Evolutionary conservation across 345 rosid species (phyloP), one percentile per base, ranked within the genome.

Genomic region (Cardamine resedifolia): DNA sequence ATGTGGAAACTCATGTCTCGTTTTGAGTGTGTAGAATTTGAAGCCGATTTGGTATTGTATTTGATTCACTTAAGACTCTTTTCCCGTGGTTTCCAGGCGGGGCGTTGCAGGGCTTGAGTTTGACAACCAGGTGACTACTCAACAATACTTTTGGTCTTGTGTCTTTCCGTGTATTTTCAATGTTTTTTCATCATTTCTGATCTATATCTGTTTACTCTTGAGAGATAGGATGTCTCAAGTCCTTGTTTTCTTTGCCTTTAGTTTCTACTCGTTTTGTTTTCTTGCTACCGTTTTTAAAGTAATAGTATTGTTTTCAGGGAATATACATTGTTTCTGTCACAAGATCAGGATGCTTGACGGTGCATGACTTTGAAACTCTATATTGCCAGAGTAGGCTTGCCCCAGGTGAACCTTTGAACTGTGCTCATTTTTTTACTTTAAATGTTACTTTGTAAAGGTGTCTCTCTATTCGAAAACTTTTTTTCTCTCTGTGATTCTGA

Each of bases 311-410:
- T 55, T 76, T 79, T 60, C 87, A 91, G 96, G 99, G 99, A 77
- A 72, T 90, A 73, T 91, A 90, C 74, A 47, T 90, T 72, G 97
- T 78, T 21, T 87, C 97, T 12, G 97, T 84, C 21, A 88, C 96
- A 31, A 86, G 81, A 81, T 74, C 89, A 1, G 93, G 97, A 58
- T 91, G 99, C 85, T 73, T 91, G 77, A 88, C 83, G 4, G 89
- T 95, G 15, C 93, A 91, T 85, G 97, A 91, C 71, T 91, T 88
- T 84, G 97, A 95, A 70, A 38, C 88, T 61, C 82, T 95, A 28
- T 90, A 85, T 71, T 83, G 91, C 77, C 85, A 83, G 30, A 76
- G 85, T 66, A 78, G 71, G 64, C 69, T 39, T 49, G 23, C 49
- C 48, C 49, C 67, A 77, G 80, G 80, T 77, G 31, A 76, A 19